These are phyloP conservation scores for Trichoderma virens DNA, from an alignment of 495 filamentous ascomycete genomes.

Conservation along the genomic window DNA sequence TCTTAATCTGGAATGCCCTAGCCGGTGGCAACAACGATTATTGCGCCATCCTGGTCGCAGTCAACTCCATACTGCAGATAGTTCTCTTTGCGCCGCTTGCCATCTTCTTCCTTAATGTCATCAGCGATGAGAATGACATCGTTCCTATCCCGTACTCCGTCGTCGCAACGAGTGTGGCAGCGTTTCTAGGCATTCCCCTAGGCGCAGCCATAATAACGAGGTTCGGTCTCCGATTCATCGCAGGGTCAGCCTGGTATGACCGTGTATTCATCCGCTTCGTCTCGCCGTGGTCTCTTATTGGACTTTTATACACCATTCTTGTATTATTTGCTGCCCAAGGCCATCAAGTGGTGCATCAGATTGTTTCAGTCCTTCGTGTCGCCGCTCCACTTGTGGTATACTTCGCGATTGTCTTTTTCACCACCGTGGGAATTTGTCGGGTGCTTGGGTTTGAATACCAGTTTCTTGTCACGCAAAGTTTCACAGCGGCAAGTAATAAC, in stretches of 20 bases:
- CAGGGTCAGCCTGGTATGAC: slow-evolving; percentile 56
- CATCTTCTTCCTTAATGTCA: slow-evolving; percentile 67
- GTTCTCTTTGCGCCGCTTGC: slow-evolving; percentile 76
- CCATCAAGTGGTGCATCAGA: slow-evolving; percentile 69
- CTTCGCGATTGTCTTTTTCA: slow-evolving; percentile 64
- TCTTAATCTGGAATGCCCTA: slow-evolving; percentile 70
- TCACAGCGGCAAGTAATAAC: slow-evolving; percentile 93
- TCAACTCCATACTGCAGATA: slow-evolving; percentile 85
- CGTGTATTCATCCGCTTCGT: slow-evolving; percentile 58
- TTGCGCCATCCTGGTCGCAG: slow-evolving; percentile 82
- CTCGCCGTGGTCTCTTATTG: slow-evolving; percentile 71
- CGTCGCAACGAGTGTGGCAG: slow-evolving; percentile 72
- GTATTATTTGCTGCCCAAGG: slow-evolving; percentile 83
- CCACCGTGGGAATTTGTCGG: slow-evolving; percentile 51
- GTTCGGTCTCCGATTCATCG: slow-evolving; percentile 47
- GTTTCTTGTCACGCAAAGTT: slow-evolving; percentile 71
- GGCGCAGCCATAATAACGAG: slow-evolving; percentile 72
- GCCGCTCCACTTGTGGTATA: slow-evolving; percentile 75
- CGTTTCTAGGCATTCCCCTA: slow-evolving; percentile 81
- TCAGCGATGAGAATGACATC: slow-evolving; percentile 37
- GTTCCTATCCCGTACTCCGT: slow-evolving; percentile 55
- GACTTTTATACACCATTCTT: slow-evolving; percentile 77
- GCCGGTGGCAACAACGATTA: slow-evolving; percentile 76
- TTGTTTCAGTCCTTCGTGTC: slow-evolving; percentile 73
- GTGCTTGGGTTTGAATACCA: slow-evolving; percentile 66